Conservation (phyloP, 2,329 filamentous ascomycete species). For the Stemphylium beticola region DNA sequence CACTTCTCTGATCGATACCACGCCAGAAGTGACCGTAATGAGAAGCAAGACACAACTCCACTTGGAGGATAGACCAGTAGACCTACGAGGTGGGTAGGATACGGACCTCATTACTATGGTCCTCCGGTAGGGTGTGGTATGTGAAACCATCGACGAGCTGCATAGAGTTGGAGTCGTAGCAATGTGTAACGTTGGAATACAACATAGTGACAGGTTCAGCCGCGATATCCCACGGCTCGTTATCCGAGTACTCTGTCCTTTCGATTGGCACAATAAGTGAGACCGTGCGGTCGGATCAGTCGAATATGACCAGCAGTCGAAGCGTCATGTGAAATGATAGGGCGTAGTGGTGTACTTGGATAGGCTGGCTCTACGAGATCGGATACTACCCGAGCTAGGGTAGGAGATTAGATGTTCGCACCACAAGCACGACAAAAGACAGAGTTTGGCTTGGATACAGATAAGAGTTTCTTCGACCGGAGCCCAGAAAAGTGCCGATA, state of each 20-base stretch:
- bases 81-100: neutral
- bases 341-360: constrained; percentile 15
- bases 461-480: constrained; percentile 21
- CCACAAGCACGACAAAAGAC: constrained; percentile 5
- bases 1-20: neutral
- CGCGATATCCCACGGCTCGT: constrained; percentile 8
- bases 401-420: constrained; percentile 18
- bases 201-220: constrained; percentile 1
- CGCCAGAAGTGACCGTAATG: neutral
- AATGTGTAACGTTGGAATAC: constrained; percentile 21
- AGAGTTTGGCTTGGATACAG: constrained; percentile 1
- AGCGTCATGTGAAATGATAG: constrained; percentile 5
- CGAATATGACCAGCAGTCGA: neutral
- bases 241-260: neutral
- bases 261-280: neutral
- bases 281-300: neutral
- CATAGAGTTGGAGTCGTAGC: neutral
- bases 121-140: neutral
- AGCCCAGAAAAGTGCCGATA: constrained; percentile 11
- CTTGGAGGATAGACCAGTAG: neutral
- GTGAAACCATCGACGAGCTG: neutral
- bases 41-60: neutral
- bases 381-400: constrained; percentile 39
- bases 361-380: constrained; percentile 15
- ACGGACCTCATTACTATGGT: neutral